Percentiles rank a stretch among this genome's conserved stretches.
phyloP scores from a whole-genome alignment of 257 asterid species.

The Nicotiana sylvestris region DNA sequence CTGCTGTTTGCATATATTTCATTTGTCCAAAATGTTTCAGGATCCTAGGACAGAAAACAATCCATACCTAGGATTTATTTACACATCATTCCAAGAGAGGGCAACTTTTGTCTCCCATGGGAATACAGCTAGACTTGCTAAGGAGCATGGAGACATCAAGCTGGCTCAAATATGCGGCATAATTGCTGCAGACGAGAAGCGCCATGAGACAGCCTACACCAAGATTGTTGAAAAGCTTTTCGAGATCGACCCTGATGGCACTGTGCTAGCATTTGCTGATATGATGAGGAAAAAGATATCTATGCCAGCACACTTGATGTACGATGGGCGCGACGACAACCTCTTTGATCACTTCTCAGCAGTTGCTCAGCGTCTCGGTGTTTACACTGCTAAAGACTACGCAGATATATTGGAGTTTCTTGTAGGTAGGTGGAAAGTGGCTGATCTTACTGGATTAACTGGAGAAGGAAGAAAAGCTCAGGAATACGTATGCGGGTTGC shows the following conservation, averaged over 20 bases:
- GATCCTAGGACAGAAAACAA: conserved; percentile 73
- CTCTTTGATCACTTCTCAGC: conserved; percentile 69
- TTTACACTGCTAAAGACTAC: conserved; percentile 67
- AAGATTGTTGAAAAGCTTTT: conserved; percentile 72
- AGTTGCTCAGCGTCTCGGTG: conserved; percentile 68
- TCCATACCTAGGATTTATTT: conserved; percentile 79
- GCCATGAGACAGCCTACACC: conserved; percentile 83
- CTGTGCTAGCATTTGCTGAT: conserved; percentile 62
- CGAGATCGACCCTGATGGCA: conserved; percentile 73
- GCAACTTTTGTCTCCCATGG: conserved; percentile 83
- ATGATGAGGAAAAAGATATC: conserved; percentile 86
- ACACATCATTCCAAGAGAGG: conserved; percentile 84
- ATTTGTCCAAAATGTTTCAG: conserved; percentile 26
- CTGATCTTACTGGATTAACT: conserved; percentile 44
- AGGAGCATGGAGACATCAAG: conserved; percentile 64
- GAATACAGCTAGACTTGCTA: conserved; percentile 69
- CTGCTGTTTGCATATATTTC: background rate
- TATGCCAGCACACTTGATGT: conserved; percentile 90
- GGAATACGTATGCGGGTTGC: conserved; percentile 66
- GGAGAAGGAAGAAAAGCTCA: conserved; percentile 66
- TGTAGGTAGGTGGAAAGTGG: conserved; percentile 68
- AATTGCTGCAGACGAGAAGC: conserved; percentile 78
- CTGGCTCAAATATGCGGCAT: conserved; percentile 77
- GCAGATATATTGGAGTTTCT: conserved; percentile 73
- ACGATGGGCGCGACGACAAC: conserved; percentile 60